Percentiles rank a stretch among this genome's conserved stretches.
Conservation (phyloP, 345 rosid genomes). For the Linum tenue region DNA sequence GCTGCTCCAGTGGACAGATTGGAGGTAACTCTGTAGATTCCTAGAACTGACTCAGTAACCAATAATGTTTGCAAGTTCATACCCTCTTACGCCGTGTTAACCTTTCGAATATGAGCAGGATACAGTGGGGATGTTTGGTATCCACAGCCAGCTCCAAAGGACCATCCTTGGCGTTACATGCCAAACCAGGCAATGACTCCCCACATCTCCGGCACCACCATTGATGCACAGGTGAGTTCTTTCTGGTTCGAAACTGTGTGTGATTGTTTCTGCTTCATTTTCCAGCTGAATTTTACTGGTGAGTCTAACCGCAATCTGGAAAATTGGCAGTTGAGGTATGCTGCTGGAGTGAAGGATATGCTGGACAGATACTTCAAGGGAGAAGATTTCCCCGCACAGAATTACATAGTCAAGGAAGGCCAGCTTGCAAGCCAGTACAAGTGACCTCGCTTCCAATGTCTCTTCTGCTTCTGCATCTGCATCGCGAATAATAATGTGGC, state of each 20-base stretch:
- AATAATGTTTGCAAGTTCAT: neutral
- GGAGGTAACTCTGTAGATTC: conserved; percentile 36
- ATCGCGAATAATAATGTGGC: neutral
- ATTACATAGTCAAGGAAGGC: conserved; percentile 85
- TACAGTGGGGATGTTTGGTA: conserved; percentile 95
- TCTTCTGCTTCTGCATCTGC: too few species aligned
- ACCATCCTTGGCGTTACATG: conserved; percentile 99
- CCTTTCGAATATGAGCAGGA: conserved; percentile 25
- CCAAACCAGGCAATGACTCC: conserved; percentile 99
- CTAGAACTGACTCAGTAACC: neutral
- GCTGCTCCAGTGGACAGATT: conserved; percentile 70
- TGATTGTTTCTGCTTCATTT: neutral
- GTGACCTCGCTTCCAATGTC: conserved; percentile 10
- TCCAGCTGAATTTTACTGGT: neutral
- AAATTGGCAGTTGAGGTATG: conserved; percentile 60
- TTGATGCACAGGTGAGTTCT: conserved; percentile 66
- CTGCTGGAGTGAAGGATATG: conserved; percentile 91
- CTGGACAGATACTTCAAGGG: conserved; percentile 84
- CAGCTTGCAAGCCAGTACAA: conserved; percentile 75
- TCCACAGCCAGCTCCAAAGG: conserved; percentile 96
- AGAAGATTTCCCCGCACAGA: conserved; percentile 63
- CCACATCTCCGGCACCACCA: conserved; percentile 96
- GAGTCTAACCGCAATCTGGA: neutral
- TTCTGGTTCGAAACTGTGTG: neutral
- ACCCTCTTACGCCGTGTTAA: neutral